A percentile compares a stretch with the other conserved stretches of the same genome.
Conservation (phyloP, 257 asterid species). For the Perilla frutescens region DNA sequence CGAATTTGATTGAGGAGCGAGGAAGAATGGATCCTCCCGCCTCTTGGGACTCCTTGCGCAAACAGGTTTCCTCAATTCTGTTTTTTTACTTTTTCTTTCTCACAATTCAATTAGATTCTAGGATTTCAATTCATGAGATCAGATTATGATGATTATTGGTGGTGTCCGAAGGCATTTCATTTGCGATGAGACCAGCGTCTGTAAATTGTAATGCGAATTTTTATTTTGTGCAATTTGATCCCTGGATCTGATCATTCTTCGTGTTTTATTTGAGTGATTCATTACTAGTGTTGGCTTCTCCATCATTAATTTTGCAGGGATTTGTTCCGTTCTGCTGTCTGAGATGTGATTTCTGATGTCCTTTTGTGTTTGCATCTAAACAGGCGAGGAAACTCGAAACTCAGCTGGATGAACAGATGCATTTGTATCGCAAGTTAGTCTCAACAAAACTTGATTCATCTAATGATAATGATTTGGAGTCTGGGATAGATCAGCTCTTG, state of each 20-base stretch:
- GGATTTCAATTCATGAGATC: slow-evolving; percentile 31
- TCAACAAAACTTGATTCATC: slow-evolving; percentile 64
- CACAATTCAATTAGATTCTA: slow-evolving; percentile 20
- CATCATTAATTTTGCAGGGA: not conserved
- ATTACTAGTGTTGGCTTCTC: slow-evolving; percentile 19
- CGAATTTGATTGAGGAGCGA: not conserved
- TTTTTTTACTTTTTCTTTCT: not conserved
- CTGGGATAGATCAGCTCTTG: slow-evolving; percentile 78
- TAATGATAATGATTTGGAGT: slow-evolving; percentile 71
- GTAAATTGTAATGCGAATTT: not conserved
- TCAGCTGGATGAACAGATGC: slow-evolving; percentile 97
- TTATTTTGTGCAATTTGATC: no score
- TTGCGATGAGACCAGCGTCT: slow-evolving; percentile 22
- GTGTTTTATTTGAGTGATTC: not conserved
- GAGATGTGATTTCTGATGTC: not conserved
- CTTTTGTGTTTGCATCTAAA: slow-evolving; percentile 18
- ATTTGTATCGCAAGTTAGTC: slow-evolving; percentile 76
- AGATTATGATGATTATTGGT: slow-evolving; percentile 12
- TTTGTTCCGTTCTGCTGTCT: slow-evolving; percentile 15
- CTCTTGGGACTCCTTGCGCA: slow-evolving; percentile 96
- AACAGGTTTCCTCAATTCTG: slow-evolving; percentile 58
- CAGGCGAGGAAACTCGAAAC: slow-evolving; percentile 97
- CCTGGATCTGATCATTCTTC: slow-evolving; percentile 30
- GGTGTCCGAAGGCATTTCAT: slow-evolving; percentile 3
- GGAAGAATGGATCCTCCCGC: slow-evolving; percentile 70